Percentiles rank a stretch among this genome's conserved stretches.
Conservation (phyloP, 2,329 filamentous ascomycete species). For the Pseudogymnoascus sp. region DNA sequence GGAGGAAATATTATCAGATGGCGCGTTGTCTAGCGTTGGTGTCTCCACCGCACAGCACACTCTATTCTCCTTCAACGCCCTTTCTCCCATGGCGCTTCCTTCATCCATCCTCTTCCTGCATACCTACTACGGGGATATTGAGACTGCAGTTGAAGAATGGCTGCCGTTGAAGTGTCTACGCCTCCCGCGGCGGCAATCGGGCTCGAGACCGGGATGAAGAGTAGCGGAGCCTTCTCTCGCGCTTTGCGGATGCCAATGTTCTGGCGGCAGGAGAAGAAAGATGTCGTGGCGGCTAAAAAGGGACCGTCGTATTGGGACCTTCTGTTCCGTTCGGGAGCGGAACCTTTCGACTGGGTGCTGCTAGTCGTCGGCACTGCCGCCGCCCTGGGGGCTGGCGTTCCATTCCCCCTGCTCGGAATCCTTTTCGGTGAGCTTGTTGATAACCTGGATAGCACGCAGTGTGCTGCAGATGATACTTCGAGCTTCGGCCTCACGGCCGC, state of each 20-base stretch:
- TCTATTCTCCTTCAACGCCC: background rate
- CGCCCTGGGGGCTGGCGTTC: constrained; percentile 49
- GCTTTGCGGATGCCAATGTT: background rate
- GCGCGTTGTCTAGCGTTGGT: background rate
- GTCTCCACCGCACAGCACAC: background rate
- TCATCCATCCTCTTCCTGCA: background rate
- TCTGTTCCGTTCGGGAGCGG: constrained; percentile 8
- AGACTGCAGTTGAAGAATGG: background rate
- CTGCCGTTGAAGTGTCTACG: constrained; percentile 2
- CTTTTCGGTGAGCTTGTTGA: constrained; percentile 58
- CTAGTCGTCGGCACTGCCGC: constrained; percentile 35
- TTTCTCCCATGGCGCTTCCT: background rate
- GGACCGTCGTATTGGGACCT: constrained; percentile 2
- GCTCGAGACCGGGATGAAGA: constrained; percentile 1
- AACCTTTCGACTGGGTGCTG: constrained; percentile 24
- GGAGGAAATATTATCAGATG: constrained; percentile 1
- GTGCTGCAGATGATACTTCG: constrained; percentile 17
- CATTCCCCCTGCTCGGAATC: constrained; percentile 56
- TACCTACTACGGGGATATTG: constrained; percentile 1
- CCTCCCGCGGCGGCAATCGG: background rate
- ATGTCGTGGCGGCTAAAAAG: background rate
- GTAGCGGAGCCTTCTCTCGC: background rate
- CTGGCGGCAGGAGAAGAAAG: background rate
- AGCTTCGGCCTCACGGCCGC: constrained; percentile 27
- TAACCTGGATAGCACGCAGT: constrained; percentile 34